Conservation (phyloP, 768 basidiomycete genomes). For the Hortiboletus campestris region DNA sequence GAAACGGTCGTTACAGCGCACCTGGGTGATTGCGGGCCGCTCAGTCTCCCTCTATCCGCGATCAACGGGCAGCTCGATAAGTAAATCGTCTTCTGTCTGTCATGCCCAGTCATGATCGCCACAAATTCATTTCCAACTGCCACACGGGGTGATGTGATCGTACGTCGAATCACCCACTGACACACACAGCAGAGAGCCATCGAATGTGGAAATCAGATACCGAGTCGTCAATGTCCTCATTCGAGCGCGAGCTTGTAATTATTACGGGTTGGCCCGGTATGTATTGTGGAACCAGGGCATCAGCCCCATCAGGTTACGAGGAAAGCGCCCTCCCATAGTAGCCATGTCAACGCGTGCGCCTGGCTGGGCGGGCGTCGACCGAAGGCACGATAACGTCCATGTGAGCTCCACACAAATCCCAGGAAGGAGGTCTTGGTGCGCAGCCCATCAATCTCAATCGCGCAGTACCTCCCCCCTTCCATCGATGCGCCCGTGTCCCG, state of each 20-base stretch:
- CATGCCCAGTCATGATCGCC: constrained; percentile 19
- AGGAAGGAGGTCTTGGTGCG: not conserved
- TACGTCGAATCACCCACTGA: not conserved
- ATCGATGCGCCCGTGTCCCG: constrained; percentile 3
- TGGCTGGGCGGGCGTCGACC: not conserved
- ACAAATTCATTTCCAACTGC: constrained; percentile 15
- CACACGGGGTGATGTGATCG: constrained; percentile 13
- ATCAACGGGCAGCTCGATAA: constrained; percentile 10
- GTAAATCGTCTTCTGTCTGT: not conserved
- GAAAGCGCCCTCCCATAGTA: constrained; percentile 14
- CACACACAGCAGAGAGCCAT: not conserved
- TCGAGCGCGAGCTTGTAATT: no score
- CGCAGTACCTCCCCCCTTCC: not conserved
- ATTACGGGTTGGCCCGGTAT: not conserved
- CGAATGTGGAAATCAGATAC: not conserved
- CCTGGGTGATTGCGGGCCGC: constrained; percentile 15
- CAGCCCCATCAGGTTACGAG: not conserved
- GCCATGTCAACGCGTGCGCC: constrained; percentile 16
- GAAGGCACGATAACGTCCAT: constrained; percentile 1
- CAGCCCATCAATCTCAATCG: constrained; percentile 1
- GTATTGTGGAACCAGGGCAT: not conserved
- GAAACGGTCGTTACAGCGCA: constrained; percentile 16
- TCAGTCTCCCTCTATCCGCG: constrained; percentile 14
- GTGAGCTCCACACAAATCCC: constrained; percentile 13
- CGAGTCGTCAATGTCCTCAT: not conserved